Evolutionary conservation across 2,329 filamentous ascomycete genomes (phyloP), one percentile per base, ranked within the genome.

Genomic region (Neonectria sp.): DNA sequence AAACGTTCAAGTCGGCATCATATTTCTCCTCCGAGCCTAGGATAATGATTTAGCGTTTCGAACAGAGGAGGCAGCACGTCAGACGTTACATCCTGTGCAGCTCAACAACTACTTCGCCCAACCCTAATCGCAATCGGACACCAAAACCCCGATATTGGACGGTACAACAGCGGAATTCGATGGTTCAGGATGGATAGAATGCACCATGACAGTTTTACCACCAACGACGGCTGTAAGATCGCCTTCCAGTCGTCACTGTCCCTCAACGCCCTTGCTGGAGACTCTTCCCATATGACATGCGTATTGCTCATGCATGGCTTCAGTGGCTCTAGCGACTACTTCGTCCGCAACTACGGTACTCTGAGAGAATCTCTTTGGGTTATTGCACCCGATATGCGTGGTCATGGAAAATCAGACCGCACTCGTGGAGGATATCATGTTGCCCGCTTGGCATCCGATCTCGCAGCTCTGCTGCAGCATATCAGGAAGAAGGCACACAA

Each of bases 281-380:
- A 56, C 55, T 31, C 43, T 17, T 35, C 55, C 33, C 59, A 60
- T 37, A 59, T 37, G 33, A 46, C 71, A 59, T 76, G 74, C 49
- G 67, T 75, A 25, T 27, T 76, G 46, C 72, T 76, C 52, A 76
- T 76, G 73, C 74, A 76, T 52, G 74, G 74, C 33, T 76, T 76
- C 71, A 76, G 74, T 37, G 74, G 74, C 31, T 76, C 74, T 12
- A 73, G 74, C 49, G 74, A 76, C 53, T 76, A 76, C 57, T 76
- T 76, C 31, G 33, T 55, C 45, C 71, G 71, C 29, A 76, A 76
- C 61, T 67, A 70, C 25, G 56, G 53, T 8, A 59, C 68, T 4
- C 46, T 76, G 17, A 71, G 69, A 27, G 63, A 74, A 15, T 67
- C 61, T 7, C n/a, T 66, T 17, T 76, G 72, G 73, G 68, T 76